A percentile compares a stretch with the other conserved stretches of the same genome.
Conservation (phyloP, 2,329 filamentous ascomycete genomes). For the Penicillium sp. region DNA sequence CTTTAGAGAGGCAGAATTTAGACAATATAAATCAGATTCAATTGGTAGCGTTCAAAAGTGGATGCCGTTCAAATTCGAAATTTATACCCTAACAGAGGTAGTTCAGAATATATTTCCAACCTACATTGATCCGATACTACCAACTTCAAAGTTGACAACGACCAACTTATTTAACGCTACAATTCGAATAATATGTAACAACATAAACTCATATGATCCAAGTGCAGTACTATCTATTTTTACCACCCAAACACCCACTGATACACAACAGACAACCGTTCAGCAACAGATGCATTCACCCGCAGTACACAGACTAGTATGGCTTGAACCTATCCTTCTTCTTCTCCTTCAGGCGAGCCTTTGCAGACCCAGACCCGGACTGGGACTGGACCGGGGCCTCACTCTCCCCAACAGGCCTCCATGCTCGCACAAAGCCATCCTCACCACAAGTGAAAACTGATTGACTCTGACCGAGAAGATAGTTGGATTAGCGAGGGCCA, state of each 20-base stretch:
- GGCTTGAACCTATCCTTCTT: constrained; percentile 35
- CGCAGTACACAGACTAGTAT: constrained; percentile 22
- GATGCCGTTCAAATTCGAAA: neutral
- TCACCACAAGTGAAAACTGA: constrained; percentile 41
- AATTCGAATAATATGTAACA: neutral
- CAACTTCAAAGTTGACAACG: neutral
- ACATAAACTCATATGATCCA: neutral
- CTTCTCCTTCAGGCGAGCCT: constrained; percentile 27
- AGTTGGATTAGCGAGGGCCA: neutral
- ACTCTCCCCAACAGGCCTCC: constrained; percentile 25
- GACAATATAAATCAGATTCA: neutral
- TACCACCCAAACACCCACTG: constrained; percentile 9
- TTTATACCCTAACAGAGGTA: neutral
- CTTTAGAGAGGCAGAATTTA: neutral
- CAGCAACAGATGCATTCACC: constrained; percentile 1
- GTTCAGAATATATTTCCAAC: neutral
- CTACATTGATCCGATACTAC: neutral
- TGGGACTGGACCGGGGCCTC: constrained; percentile 11
- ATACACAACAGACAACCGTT: constrained; percentile 13
- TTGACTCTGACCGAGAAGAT: constrained; percentile 21
- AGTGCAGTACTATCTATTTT: constrained; percentile 10
- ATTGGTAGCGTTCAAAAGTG: neutral
- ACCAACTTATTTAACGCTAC: neutral
- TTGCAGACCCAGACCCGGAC: constrained; percentile 15
- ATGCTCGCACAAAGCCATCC: constrained; percentile 37